Evolutionary conservation across 768 basidiomycete species (phyloP), one percentile per base, ranked within the genome.

Genomic region (Suillus subluteus): DNA sequence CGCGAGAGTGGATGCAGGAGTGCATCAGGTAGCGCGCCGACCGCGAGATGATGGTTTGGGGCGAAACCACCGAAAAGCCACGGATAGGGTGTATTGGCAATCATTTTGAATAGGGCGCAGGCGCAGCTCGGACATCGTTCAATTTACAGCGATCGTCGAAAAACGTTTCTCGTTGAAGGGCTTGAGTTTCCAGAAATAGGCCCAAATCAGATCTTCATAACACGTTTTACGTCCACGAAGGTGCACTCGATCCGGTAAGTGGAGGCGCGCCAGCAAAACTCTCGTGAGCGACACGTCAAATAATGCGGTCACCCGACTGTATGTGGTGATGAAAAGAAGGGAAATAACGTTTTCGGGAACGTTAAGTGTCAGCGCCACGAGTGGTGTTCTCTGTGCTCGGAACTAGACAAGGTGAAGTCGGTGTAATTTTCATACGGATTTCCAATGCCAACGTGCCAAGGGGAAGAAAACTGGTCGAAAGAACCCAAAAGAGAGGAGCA

Each of bases 181-280:
- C 40, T 18, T 12, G 59, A 43, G 26, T 30, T 23, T 16, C 59
- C 26, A 6, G 26, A 43, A 23, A 37, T 38, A 13, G 11, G 18
- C 32, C 41, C 3, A 43, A 43, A 43, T 43, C 18, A 30, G 18
- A 43, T 61, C 59, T 43, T 32, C 40, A 30, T 43, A 23, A 61
- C 59, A 61, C 26, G 26, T 61, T 61, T 61, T 61, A 43, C 59
- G 59, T 61, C 26, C 41, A 40, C 58, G 58, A 61, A 61, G 40
- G 9, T 18, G 26, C 12, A 26, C 38, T 18, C 15, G 38, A 61
- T 41, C 18, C 40, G 58, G 58, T 21, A 61, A 43, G 58, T 21
- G 40, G 18, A 59, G 40, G 40, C 11, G 40, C 6, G 41, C 26
- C 21, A 61, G 41, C 43, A 30, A 61, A 61, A 21, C 18, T 61